Evolutionary conservation across 768 basidiomycete species (phyloP), one percentile per base, ranked within the genome.

Genomic region (Suillus subaureus): DNA sequence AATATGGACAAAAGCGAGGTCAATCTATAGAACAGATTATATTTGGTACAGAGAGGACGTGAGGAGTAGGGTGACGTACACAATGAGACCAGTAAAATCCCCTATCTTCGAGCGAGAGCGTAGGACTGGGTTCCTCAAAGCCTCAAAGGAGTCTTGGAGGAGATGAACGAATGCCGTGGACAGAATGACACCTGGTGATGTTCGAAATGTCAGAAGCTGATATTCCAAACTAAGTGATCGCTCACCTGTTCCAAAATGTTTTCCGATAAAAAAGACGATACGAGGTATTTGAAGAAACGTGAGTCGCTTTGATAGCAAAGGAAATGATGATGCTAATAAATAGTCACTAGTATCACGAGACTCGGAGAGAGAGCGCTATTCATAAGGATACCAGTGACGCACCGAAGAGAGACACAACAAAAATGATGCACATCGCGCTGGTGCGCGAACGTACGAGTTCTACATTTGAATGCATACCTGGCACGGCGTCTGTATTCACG

Each of bases 161-260:
- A 94, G 80, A 73, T 94, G 93, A 21, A 90, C 87, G 69, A 94
- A 94, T 0, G 91, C 92, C 0, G 93, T 94, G 4, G 92, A 87
- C 5, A 94, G 75, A 40, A 94, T 94, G 16, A 92, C 91, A 13
- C 92, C 92, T 85, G 64, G n/a, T 28, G 15, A 40, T 18, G 12
- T 13, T 54, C 18, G 16, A 31, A n/a, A 33, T 28, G 26, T 40
- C 26, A 28, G 39, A 40, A 40, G 1, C 37, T 35, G 21, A 21
- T 1, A 57, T 56, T 31, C 55, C 47, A 9, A 18, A 42, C 39
- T 54, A 52, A 26, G 33, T 28, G 31, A 64, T n/a, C 4, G 56
- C 73, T 28, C 49, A 86, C 88, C 87, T 16, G 93, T 94, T 42
- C 93, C 93, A 70, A 94, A 93, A 73, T 94, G 93, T 71, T 93